These are phyloP conservation scores for Hanseniaspora mollemarum DNA, from an alignment of 805 yeast species.

Conservation along the genomic window DNA sequence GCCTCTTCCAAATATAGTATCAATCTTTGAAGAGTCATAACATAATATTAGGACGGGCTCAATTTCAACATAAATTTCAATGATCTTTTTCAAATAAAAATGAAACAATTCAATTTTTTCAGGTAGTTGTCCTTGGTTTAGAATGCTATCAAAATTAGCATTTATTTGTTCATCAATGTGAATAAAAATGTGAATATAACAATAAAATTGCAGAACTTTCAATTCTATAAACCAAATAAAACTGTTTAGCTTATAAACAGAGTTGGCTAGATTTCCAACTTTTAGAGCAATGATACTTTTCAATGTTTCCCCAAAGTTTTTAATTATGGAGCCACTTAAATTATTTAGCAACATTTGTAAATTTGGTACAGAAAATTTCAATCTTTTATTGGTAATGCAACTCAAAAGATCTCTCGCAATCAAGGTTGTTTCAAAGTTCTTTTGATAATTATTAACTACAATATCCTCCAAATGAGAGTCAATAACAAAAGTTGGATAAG, in stretches of 20 bases:
- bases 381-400: slow-evolving; percentile 34
- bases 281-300: slow-evolving; percentile 25
- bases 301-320: slow-evolving; percentile 28
- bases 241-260: slow-evolving; percentile 23
- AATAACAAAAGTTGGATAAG: slow-evolving; percentile 29
- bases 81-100: slow-evolving; percentile 21
- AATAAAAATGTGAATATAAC: slow-evolving; percentile 23
- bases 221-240: slow-evolving; percentile 25
- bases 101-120: slow-evolving; percentile 23
- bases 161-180: slow-evolving; percentile 18
- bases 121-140: slow-evolving; percentile 19
- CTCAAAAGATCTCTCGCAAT: slow-evolving; percentile 30
- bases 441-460: slow-evolving; percentile 29
- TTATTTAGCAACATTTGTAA: slow-evolving; percentile 30
- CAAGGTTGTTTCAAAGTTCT: slow-evolving; percentile 28
- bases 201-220: slow-evolving; percentile 23
- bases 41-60: slow-evolving; percentile 20
- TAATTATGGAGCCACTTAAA: slow-evolving; percentile 31
- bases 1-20: slow-evolving; percentile 18
- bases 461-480: slow-evolving; percentile 36
- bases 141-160: slow-evolving; percentile 15
- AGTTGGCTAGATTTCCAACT: slow-evolving; percentile 18
- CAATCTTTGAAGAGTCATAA: slow-evolving; percentile 15
- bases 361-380: slow-evolving; percentile 31
- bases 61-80: slow-evolving; percentile 19